Base-by-base conservation (phyloP, 2,329 filamentous ascomycete genomes). In the Trichothecium roseum region DNA sequence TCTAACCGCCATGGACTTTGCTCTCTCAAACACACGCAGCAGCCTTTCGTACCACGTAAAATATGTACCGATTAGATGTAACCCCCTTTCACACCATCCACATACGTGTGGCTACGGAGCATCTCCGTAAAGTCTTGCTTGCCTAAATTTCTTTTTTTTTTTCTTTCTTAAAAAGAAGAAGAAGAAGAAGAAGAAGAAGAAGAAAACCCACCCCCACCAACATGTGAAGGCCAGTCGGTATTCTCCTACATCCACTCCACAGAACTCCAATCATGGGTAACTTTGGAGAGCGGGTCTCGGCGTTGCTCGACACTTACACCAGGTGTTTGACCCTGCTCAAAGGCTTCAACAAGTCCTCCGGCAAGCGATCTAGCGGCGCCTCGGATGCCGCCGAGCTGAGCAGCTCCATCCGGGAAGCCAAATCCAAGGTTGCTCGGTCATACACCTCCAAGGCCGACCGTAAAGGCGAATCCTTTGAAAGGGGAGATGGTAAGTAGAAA, bases 261-360 rank as follows among this genome's bases (percentile, higher is more conserved):
- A 18, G 6, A 38, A 24, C 6, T 24, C 15, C 30, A 45, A 51
- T 26, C 20, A 58, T 57, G 57, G 59, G 52, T 18, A 50, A 56
- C 26, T 68, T 73, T 41, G 59, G 63, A 35, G 51, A 58, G 34
- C 56, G 57, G 14, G 59, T 72, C 30, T 50, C 53, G 4, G 57
- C 59, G 7, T 54, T 74, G 12, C 49, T 72, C 14, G 57, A 64
- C 32, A 63, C 64, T 10, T 73, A 72, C 38, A 56, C 59, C 33
- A 65, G 56, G 41, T 66, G 64, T 41, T 52, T 68, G 24, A 52
- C 55, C 13, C 53, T 67, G 10, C 50, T 68, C 6, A 62, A 60
- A 41, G 49, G 50, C 8, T 51, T 59, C 36, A 51, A 51, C 17
- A 35, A 24, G 10, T 24, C 20, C 20, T 34, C 10, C 45, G 37